Conservation (phyloP, 2,329 filamentous ascomycete species). For the Chrysoporthe austroafricana region DNA sequence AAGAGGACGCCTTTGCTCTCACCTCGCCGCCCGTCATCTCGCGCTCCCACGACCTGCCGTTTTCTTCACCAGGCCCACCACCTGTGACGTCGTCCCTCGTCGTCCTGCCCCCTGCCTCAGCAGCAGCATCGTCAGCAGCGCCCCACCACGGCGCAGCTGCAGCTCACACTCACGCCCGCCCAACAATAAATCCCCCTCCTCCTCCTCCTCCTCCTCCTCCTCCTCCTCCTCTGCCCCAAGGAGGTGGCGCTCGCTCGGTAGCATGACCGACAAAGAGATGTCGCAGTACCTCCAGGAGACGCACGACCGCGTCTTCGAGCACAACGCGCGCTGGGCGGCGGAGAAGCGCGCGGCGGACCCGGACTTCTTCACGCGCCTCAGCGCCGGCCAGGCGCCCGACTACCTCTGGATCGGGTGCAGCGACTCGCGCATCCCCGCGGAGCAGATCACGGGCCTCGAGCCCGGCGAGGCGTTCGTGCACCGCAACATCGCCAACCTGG, state of each 20-base stretch:
- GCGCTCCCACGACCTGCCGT: not conserved
- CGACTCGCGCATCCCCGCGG: slow-evolving; percentile 90
- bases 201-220: not conserved
- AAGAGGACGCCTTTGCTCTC: slow-evolving; percentile 24
- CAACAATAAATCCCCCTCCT: not conserved
- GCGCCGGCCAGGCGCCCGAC: slow-evolving; percentile 68
- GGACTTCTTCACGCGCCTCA: slow-evolving; percentile 66
- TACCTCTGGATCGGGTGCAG: slow-evolving; percentile 91
- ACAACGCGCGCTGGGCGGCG: slow-evolving; percentile 69
- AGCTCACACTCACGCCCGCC: not conserved
- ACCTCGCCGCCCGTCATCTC: slow-evolving; percentile 8
- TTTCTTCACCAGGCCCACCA: no score
- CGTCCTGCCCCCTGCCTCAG: not conserved
- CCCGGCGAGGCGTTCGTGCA: slow-evolving; percentile 94
- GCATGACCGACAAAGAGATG: slow-evolving; percentile 46
- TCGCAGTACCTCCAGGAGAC: slow-evolving; percentile 62
- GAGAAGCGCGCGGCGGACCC: slow-evolving; percentile 62
- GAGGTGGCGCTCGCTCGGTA: not conserved
- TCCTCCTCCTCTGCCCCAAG: slow-evolving; percentile 20
- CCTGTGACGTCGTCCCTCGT: slow-evolving; percentile 1
- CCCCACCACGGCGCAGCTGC: not conserved
- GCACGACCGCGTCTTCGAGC: slow-evolving; percentile 70
- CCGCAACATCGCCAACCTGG: slow-evolving; percentile 92
- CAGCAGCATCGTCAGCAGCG: not conserved
- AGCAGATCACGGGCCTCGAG: slow-evolving; percentile 78